phyloP scores from a whole-genome alignment of 2,329 filamentous ascomycete genomes.

The Metarhizium rileyi region DNA sequence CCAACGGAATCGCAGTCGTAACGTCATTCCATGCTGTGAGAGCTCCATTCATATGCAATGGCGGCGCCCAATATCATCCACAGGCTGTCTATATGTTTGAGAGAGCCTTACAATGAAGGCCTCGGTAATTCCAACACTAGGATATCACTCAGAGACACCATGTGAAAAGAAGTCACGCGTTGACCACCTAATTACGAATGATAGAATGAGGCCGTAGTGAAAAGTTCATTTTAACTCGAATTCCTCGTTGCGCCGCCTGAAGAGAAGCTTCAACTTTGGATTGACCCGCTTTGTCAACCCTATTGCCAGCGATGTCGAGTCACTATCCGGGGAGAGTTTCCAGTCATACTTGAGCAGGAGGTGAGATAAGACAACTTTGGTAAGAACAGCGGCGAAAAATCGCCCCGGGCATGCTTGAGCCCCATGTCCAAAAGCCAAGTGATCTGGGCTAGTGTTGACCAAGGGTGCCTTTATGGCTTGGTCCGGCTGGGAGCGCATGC shows the following conservation, averaged over 20 bases:
- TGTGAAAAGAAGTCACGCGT: not conserved
- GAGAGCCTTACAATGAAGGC: no score
- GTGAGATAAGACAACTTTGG: conserved; percentile 7
- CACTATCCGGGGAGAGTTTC: conserved; percentile 1
- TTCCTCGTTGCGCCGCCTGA: conserved; percentile 5
- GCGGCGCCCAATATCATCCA: no score
- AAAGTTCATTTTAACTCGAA: conserved; percentile 4
- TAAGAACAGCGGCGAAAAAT: conserved; percentile 6
- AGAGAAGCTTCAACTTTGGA: conserved; percentile 3
- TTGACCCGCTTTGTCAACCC: conserved; percentile 8
- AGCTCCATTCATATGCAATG: no score
- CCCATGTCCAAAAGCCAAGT: conserved; percentile 8
- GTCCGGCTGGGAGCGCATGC: conserved; percentile 5
- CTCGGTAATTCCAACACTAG: no score
- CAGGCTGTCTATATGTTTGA: no score
- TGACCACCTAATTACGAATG: not conserved
- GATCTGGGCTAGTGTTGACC: conserved; percentile 7
- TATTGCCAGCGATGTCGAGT: conserved; percentile 3
- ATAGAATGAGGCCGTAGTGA: no score
- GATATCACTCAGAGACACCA: not conserved
- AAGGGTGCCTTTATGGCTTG: conserved; percentile 7
- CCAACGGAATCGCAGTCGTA: no score
- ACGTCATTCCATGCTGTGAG: no score
- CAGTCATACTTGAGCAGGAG: conserved; percentile 9
- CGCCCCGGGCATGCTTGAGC: conserved; percentile 8